Percentiles rank a stretch among this genome's conserved stretches.
phyloP scores from a whole-genome alignment of 208 protist genomes.

The Wallacemonas sp. region DNA sequence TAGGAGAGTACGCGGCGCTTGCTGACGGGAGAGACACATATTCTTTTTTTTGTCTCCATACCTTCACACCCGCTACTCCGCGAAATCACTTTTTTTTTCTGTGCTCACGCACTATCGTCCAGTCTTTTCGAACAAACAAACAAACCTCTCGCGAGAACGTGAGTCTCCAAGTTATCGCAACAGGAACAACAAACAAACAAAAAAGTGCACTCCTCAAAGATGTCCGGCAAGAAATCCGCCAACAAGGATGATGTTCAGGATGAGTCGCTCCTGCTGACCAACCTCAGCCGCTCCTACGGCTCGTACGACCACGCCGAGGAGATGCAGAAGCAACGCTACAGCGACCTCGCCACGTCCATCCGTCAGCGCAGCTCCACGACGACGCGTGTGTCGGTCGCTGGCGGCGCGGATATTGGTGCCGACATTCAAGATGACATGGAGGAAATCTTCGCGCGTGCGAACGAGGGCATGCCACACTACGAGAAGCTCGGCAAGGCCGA shows the following conservation, averaged over 20 bases:
- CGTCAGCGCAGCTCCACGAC: conserved; percentile 22
- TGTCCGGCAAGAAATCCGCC: not conserved
- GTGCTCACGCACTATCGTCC: no score
- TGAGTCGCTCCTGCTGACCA: conserved; percentile 8
- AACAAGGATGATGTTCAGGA: not conserved
- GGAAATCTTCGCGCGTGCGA: conserved; percentile 58
- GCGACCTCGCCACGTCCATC: conserved; percentile 33
- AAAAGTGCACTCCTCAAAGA: not conserved
- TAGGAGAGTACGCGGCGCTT: no score
- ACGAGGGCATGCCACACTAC: conserved; percentile 54
- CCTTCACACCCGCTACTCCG: no score
- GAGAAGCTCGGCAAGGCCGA: conserved; percentile 55
- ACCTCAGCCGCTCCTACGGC: conserved; percentile 35
- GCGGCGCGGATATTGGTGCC: conserved; percentile 24
- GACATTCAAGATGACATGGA: conserved; percentile 41
- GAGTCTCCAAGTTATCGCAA: no score
- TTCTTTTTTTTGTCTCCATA: no score
- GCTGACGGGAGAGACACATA: no score
- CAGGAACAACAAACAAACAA: not conserved
- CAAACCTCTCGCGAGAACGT: no score
- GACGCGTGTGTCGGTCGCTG: conserved; percentile 15
- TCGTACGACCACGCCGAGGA: conserved; percentile 36
- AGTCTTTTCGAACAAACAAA: not conserved
- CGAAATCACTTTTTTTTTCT: no score
- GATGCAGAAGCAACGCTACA: conserved; percentile 26